Conservation (phyloP, 2,329 filamentous ascomycete species). For the Calonectria pteridis region DNA sequence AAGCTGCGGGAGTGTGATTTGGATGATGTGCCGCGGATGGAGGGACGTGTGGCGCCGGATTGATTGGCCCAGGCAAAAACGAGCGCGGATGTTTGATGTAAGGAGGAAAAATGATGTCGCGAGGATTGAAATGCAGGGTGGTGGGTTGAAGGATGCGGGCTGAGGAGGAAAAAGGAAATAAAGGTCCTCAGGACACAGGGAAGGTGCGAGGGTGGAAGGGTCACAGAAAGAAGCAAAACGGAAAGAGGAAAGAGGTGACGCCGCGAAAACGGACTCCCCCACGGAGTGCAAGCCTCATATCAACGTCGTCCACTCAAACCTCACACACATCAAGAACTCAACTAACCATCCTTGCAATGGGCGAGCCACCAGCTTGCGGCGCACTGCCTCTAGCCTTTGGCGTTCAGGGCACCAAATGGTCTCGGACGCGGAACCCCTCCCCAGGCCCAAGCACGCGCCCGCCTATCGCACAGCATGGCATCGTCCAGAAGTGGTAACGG, state of each 20-base stretch:
- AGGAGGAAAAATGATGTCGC: background rate
- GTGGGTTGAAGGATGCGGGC: background rate
- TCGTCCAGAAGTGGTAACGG: slow-evolving; percentile 11
- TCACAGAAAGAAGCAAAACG: slow-evolving; percentile 3
- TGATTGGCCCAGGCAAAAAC: background rate
- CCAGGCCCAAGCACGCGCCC: slow-evolving; percentile 1
- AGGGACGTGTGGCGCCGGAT: background rate
- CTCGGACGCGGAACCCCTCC: background rate
- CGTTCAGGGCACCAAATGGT: slow-evolving; percentile 6
- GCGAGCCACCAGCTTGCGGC: slow-evolving; percentile 9
- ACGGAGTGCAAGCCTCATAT: slow-evolving; percentile 12
- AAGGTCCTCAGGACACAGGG: background rate
- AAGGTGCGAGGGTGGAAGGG: background rate
- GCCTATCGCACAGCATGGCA: background rate
- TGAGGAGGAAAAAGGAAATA: slow-evolving; percentile 3
- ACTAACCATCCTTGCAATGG: slow-evolving; percentile 9
- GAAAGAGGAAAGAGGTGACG: slow-evolving; percentile 28
- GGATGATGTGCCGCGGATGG: background rate
- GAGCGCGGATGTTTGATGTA: background rate
- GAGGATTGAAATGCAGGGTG: background rate
- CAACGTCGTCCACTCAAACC: slow-evolving; percentile 12
- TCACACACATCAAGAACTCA: background rate
- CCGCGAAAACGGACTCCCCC: slow-evolving; percentile 15
- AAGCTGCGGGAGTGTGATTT: background rate
- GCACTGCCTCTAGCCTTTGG: background rate